Conservation (phyloP, 192 early-diverging fungal genomes). For the Gonapodya prolifera region DNA sequence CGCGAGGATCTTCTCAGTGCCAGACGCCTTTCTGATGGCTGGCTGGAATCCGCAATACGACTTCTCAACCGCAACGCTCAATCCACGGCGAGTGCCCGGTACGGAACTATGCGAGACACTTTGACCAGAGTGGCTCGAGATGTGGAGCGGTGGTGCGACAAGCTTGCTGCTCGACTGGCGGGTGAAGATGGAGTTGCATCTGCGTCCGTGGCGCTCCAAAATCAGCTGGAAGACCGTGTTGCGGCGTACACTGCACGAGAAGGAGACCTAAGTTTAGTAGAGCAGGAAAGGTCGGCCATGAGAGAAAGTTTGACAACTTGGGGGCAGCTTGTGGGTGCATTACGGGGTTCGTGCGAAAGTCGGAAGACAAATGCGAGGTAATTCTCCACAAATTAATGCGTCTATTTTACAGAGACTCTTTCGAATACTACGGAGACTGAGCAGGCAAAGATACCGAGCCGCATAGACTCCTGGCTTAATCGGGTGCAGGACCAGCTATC, state of each 20-base stretch:
- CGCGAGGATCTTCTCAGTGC: constrained; percentile 30
- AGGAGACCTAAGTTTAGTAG: constrained; percentile 24
- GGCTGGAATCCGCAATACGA: constrained; percentile 29
- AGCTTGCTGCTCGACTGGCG: constrained; percentile 28
- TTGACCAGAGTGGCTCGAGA: constrained; percentile 22
- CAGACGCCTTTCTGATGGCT: constrained; percentile 26
- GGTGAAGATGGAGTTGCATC: constrained; percentile 43
- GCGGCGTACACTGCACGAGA: constrained; percentile 15
- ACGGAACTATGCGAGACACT: constrained; percentile 24
- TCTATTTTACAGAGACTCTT: constrained; percentile 21
- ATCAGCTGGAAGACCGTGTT: constrained; percentile 41
- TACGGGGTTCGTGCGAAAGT: constrained; percentile 17
- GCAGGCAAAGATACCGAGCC: constrained; percentile 37
- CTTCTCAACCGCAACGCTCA: constrained; percentile 32
- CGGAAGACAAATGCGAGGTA: not conserved
- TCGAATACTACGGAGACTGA: constrained; percentile 39
- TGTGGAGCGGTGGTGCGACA: constrained; percentile 38
- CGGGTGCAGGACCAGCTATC: constrained; percentile 37
- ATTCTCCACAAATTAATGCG: constrained; percentile 6
- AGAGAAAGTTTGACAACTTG: constrained; percentile 28
- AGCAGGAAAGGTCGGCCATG: constrained; percentile 21
- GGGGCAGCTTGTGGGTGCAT: constrained; percentile 24
- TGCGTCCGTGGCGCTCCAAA: constrained; percentile 35
- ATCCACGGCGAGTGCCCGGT: constrained; percentile 33
- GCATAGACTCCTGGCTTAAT: constrained; percentile 35